Percentiles rank a stretch among this genome's conserved stretches.
Evolutionary conservation across 495 filamentous ascomycete species (phyloP).

Genomic region (Pyrenula massariospora): DNA sequence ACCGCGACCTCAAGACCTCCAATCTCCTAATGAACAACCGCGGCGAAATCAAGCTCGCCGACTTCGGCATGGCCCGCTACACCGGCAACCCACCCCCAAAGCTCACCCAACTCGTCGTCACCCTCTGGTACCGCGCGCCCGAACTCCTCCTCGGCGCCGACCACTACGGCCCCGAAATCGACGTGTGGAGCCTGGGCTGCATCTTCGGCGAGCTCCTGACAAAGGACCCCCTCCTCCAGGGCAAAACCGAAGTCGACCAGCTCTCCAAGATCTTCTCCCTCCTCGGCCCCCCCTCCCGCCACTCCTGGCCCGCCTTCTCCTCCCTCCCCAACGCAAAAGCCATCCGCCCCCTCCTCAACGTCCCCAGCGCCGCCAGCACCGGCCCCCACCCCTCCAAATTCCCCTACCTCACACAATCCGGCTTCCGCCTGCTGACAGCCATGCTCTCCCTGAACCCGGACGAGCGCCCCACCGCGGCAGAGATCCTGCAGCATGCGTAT

Average conservation of each 20-base stretch:
- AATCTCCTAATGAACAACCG: slow-evolving; percentile 95
- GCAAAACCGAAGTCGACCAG: slow-evolving; percentile 91
- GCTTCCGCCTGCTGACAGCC: slow-evolving; percentile 51
- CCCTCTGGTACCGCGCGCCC: slow-evolving; percentile 91
- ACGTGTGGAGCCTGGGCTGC: slow-evolving; percentile 95
- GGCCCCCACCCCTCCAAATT: slow-evolving; percentile 55
- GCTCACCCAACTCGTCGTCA: slow-evolving; percentile 89
- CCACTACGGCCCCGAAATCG: slow-evolving; percentile 65
- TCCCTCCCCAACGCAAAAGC: slow-evolving; percentile 81
- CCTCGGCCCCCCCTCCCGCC: slow-evolving; percentile 78
- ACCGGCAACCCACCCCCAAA: slow-evolving; percentile 72
- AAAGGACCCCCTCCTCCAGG: slow-evolving; percentile 76
- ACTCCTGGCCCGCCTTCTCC: slow-evolving; percentile 77
- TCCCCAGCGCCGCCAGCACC: slow-evolving; percentile 11
- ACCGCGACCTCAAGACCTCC: slow-evolving; percentile 93
- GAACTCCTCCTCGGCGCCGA: slow-evolving; percentile 79
- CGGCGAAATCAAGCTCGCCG: slow-evolving; percentile 88
- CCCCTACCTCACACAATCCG: slow-evolving; percentile 67
- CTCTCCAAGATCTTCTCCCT: slow-evolving; percentile 75
- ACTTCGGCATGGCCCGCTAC: slow-evolving; percentile 96
- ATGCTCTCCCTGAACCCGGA: slow-evolving; percentile 70
- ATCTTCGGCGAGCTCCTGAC: slow-evolving; percentile 88
- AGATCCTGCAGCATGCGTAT: slow-evolving; percentile 67
- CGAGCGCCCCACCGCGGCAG: slow-evolving; percentile 53
- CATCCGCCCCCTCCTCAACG: slow-evolving; percentile 57